Evolutionary conservation across 1,284 basidiomycete species (phyloP).

Genomic region (Flammula alnicola): DNA sequence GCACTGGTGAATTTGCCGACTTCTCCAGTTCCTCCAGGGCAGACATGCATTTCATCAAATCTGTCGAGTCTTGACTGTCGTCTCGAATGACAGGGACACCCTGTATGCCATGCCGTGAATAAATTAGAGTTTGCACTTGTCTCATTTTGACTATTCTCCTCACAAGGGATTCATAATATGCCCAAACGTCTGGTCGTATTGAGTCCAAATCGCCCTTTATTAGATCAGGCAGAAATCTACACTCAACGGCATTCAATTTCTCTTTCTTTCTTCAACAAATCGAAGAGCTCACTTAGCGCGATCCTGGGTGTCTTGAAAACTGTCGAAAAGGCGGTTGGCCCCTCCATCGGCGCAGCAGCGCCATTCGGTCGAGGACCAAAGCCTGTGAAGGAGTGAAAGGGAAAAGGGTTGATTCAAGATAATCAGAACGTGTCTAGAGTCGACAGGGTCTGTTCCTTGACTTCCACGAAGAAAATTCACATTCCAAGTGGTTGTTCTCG

Average conservation of each 20-base stretch:
- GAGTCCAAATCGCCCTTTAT: constrained; percentile 97
- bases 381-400: constrained; percentile 57
- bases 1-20: constrained; percentile 41
- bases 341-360: constrained; percentile 92
- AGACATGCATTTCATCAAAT: constrained; percentile 90
- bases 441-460: neutral
- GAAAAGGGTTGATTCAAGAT: constrained; percentile 91
- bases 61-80: constrained; percentile 83
- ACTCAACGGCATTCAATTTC: constrained; percentile 30
- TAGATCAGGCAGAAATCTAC: constrained; percentile 78
- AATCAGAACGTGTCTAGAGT: constrained; percentile 62
- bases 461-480: constrained; percentile 34
- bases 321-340: constrained; percentile 85
- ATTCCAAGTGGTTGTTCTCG: constrained; percentile 34
- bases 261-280: neutral
- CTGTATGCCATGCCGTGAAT: constrained; percentile 38
- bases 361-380: constrained; percentile 75
- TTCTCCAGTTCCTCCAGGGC: constrained; percentile 61
- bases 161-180: constrained; percentile 70
- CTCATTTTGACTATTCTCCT: constrained; percentile 18
- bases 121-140: neutral
- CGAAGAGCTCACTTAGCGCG: constrained; percentile 27
- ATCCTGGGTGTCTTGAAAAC: constrained; percentile 39
- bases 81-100: constrained; percentile 75
- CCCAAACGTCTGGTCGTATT: constrained; percentile 72